Evolutionary conservation across 768 basidiomycete genomes (phyloP).

Genomic region (Boletus rubroflammeus): DNA sequence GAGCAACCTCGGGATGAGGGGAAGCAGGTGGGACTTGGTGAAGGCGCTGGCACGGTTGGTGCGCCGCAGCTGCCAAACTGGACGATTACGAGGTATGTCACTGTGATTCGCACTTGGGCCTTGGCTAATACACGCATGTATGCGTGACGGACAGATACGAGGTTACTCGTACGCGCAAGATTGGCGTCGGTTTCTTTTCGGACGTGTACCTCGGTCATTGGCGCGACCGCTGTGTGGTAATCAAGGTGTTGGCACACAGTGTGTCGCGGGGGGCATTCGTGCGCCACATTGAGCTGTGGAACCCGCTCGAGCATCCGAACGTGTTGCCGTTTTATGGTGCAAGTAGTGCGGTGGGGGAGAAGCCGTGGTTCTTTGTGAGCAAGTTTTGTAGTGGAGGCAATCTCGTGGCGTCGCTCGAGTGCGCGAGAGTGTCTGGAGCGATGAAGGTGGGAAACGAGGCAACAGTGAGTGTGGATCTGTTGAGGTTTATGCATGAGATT

Average conservation of each 20-base stretch:
- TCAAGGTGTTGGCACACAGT: conserved; percentile 66
- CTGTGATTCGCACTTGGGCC: not conserved
- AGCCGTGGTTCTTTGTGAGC: conserved; percentile 78
- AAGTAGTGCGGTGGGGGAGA: conserved; percentile 62
- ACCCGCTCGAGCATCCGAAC: conserved; percentile 60
- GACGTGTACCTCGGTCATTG: conserved; percentile 77
- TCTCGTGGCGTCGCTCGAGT: conserved; percentile 55
- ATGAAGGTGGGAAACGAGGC: not conserved
- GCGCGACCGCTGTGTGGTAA: conserved; percentile 60
- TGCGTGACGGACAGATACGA: conserved; percentile 50
- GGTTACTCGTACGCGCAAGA: conserved; percentile 63
- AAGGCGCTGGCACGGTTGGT: not conserved
- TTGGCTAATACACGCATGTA: not conserved
- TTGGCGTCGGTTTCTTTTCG: conserved; percentile 74
- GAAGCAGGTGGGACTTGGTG: not conserved
- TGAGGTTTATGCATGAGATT: conserved; percentile 68
- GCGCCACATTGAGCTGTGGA: conserved; percentile 71
- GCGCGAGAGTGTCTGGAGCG: conserved; percentile 6
- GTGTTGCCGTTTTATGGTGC: conserved; percentile 77
- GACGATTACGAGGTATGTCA: conserved; percentile 64
- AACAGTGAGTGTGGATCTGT: conserved; percentile 34
- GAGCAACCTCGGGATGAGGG: not conserved
- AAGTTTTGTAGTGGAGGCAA: conserved; percentile 67
- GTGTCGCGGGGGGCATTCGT: conserved; percentile 64
- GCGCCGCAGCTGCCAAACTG: conserved; percentile 52